Conservation (phyloP, 192 early-diverging fungal species). For the Jimgerdemannia flammicorona region DNA sequence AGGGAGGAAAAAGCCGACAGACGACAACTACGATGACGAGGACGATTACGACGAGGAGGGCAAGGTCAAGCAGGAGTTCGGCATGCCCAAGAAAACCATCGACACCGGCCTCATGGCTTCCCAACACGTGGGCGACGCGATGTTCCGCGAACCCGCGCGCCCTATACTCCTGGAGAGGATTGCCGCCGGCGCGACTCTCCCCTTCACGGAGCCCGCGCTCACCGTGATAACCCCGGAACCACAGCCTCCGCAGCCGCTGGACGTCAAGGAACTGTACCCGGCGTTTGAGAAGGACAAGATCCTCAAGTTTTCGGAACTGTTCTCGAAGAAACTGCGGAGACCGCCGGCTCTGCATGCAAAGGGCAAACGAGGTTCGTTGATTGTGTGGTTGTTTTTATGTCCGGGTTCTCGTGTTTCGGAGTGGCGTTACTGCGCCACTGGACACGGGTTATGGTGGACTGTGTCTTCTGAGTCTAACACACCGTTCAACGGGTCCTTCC, state of each 20-base stretch:
- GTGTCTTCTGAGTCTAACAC: too few species aligned
- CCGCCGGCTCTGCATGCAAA: slow-evolving; percentile 26
- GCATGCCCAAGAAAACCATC: neutral
- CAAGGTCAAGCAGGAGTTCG: neutral
- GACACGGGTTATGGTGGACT: neutral
- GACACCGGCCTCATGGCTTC: neutral
- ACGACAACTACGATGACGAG: slow-evolving; percentile 50
- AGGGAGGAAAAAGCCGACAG: slow-evolving; percentile 24
- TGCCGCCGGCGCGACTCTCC: too few species aligned
- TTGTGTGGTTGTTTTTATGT: neutral
- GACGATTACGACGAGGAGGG: slow-evolving; percentile 25
- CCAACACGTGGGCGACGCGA: too few species aligned
- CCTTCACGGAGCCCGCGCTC: neutral
- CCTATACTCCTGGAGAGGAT: too few species aligned
- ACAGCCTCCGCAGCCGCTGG: slow-evolving; percentile 18
- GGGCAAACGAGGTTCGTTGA: slow-evolving; percentile 30
- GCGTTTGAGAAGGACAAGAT: slow-evolving; percentile 56
- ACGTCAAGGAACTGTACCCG: slow-evolving; percentile 54
- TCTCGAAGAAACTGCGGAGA: slow-evolving; percentile 42
- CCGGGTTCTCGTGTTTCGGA: too few species aligned
- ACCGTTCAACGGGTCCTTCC: neutral
- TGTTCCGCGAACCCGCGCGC: too few species aligned
- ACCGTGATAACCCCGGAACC: neutral
- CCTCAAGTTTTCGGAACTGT: slow-evolving; percentile 60
- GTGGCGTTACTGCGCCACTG: neutral